Evolutionary conservation across 2,329 filamentous ascomycete genomes (phyloP), one percentile per base, ranked within the genome.

Genomic region (Lachnellula occidentalis): DNA sequence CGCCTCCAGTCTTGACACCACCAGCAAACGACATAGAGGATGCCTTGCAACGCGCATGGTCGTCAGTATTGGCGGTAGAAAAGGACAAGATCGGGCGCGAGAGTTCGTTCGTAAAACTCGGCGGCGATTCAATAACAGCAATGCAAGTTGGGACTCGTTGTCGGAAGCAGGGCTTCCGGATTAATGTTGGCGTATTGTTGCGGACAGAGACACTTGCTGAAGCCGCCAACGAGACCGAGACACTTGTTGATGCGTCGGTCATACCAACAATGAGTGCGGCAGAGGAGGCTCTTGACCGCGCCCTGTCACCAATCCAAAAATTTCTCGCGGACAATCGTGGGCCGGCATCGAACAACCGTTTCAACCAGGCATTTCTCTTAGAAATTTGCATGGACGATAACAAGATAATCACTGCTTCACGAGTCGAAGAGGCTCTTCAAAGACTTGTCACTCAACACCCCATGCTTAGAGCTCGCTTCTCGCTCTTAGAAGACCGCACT

Each of bases 81-180:
- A 9, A 19, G 4, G 19, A 31, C 31, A 8, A 15, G 3, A 56
- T 55, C 14, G 17, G 12, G 19, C n/a, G n/a, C 3, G 14, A 42
- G 5, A 41, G 7, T 5, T 21, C 68, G 51, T 77, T 78, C 64
- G 74, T 77, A 48, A 67, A 69, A 15, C 63, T 77, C 1, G 75
- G 75, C 14, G 75, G 75, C 17, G 74, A 77, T 50, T 76, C 74
- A 0, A 69, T 77, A 5, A 60, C 67, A 3, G 75, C 74, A 0
- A 77, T 78, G 73, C 68, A 67, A 37, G 67, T 77, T 2, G 72
- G 73, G 0, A 71, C 72, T 3, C 67, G 66, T n/a, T 69, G 69
- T 19, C 68, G 72, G 4, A 37, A 21, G 5, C 2, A 51, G 22
- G 27, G 21, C 27, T 36, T 51, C n/a, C 22, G 6, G 2, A n/a